Evolutionary conservation across 306 rosid species (phyloP), one percentile per base, ranked within the genome.

Genomic region (Malus asiatica): DNA sequence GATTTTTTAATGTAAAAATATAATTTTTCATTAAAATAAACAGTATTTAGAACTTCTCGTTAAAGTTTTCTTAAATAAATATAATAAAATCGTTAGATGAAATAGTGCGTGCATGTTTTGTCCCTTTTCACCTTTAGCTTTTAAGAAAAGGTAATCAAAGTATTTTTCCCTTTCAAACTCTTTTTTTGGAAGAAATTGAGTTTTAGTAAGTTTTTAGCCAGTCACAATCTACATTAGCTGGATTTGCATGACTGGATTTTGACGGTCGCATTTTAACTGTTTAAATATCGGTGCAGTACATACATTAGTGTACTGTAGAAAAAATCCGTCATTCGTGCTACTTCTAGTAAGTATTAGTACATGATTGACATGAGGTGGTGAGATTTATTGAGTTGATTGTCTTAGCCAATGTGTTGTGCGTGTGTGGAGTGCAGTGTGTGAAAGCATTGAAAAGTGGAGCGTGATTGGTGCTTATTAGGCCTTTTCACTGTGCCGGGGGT

Each of bases 401-500:
- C 23, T 23, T 11, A 32, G 53, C 8, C 16, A 48, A 45, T 44
- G n/a, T 44, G 4, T 4, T 18, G 8, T 25, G 16, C 8, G 16
- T 72, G 67, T 30, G 73, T 20, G 62, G 52, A 35, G 78, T 35
- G 40, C 33, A 9, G 79, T 2, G 79, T 58, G 74, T 62, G 66
- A 45, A 72, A 33, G 73, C 40, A 77, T 70, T 88, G 59, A 82
- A 83, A 72, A 55, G 22, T 11, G 38, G 55, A 80, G 84, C 95
- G 95, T 90, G 94, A 89, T 88, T 83, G 82, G 85, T 80, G 86
- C 75, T 64, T 57, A 15, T 15, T 68, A 35, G 59, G 53, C 5
- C 29, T 51, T 85, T 78, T 44, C 76, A 77, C 72, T 76, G 53
- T 71, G 75, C 40, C 59, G 82, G 81, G 3, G 64, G 64, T 76